Evolutionary conservation across 495 filamentous ascomycete genomes (phyloP).

Genomic region (Penicillium macrosclerotiorum): DNA sequence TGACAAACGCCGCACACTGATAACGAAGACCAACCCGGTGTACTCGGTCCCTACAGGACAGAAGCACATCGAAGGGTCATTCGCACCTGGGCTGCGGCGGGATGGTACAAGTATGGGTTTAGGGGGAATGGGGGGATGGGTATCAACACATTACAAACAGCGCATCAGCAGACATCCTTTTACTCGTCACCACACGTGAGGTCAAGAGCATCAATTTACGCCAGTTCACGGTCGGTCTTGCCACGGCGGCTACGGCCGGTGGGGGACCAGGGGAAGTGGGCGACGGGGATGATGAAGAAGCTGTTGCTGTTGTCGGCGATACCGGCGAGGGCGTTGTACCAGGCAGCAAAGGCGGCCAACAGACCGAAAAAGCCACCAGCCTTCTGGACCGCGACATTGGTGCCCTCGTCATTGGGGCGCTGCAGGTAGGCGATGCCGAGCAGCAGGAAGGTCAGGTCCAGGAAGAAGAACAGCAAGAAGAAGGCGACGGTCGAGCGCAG

Average conservation of each 20-base stretch:
- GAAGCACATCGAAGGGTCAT: not conserved
- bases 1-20: not conserved
- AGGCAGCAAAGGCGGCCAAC: slow-evolving; percentile 84
- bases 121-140: too few species aligned
- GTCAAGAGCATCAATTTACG: slow-evolving; percentile 18
- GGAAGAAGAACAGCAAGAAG: slow-evolving; percentile 91
- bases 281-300: slow-evolving; percentile 94
- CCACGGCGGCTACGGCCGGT: slow-evolving; percentile 66
- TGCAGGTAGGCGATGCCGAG: slow-evolving; percentile 74
- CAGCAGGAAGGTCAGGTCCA: slow-evolving; percentile 89
- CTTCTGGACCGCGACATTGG: slow-evolving; percentile 58
- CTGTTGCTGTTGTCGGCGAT: slow-evolving; percentile 82
- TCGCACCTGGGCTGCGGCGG: not conserved
- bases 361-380: slow-evolving; percentile 88
- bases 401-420: slow-evolving; percentile 30
- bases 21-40: slow-evolving; percentile 12
- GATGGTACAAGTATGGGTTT: slow-evolving; percentile 28
- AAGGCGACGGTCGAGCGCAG: slow-evolving; percentile 93
- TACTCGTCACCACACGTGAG: not conserved
- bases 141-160: slow-evolving; percentile 42
- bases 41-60: not conserved
- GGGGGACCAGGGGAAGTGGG: slow-evolving; percentile 96
- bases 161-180: slow-evolving; percentile 10
- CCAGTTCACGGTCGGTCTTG: slow-evolving; percentile 43
- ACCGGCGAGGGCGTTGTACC: slow-evolving; percentile 97